Evolutionary conservation across 2,329 filamentous ascomycete species (phyloP), one percentile per base, ranked within the genome.

Genomic region (Chlorencoelia australis): DNA sequence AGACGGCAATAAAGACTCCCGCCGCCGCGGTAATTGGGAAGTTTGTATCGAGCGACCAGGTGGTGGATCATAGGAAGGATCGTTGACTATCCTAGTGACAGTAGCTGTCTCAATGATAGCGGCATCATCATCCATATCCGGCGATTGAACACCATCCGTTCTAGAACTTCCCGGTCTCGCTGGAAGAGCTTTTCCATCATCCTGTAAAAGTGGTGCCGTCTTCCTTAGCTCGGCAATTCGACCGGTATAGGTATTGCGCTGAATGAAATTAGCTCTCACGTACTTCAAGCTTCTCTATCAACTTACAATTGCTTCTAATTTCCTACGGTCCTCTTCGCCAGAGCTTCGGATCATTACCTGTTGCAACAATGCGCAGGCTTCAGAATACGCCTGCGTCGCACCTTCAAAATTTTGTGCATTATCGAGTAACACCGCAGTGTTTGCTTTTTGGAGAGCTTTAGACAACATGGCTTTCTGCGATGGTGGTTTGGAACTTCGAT

Each of bases 391-490:
- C 52, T 86, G 76, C 55, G 93, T 79, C 13, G 91, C 91, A 26
- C 85, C 87, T 57, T 89, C 84, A 45, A 91, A 89, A 54, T 96
- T 94, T 53, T 91, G 84, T 10, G 86, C 87, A 71, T 95, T 96
- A 62, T 98, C 91, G 26, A 98, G 73, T 48, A 95, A 73, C 17
- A 98, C 91, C 15, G 91, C 91, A 9, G 85, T 89, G 55, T 98
- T 95, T 33, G 91, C 91, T 62, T 95, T 94, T 56, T 94, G 82
- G 37, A 98, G 66, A 1, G 91, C 91, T 50, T 83, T 84, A n/a
- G 89, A 94, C 22, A 98, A 71, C 88, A 96, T 96, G 8, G 80
- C 83, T 65, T 95, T 96, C 58, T 96, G 82, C 1, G 82, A 86
- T 10, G 75, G 74, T n/a, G 62, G 62, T 43, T 68, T 60, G 53